Evolutionary conservation across 2,329 filamentous ascomycete species (phyloP).

Genomic region (Cladosporium sp.): DNA sequence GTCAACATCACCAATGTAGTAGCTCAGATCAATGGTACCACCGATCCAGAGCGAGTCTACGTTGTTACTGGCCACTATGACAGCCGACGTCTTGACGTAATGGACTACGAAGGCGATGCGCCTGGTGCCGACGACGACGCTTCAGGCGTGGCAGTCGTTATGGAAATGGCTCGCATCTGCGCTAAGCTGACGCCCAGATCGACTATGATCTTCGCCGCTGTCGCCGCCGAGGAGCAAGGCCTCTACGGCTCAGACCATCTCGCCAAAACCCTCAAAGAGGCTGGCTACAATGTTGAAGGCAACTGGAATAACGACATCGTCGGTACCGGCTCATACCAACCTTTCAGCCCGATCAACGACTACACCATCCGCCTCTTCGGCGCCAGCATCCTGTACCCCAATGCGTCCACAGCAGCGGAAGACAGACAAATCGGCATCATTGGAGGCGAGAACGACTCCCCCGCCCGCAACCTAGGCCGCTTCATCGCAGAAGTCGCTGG

Average conservation of each 20-base stretch:
- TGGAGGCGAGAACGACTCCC: constrained; percentile 53
- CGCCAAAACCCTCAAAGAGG: constrained; percentile 50
- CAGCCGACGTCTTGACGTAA: constrained; percentile 46
- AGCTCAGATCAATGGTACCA: constrained; percentile 48
- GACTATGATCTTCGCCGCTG: constrained; percentile 54
- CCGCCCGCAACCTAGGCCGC: constrained; percentile 52
- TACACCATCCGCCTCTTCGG: constrained; percentile 54
- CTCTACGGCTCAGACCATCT: constrained; percentile 51
- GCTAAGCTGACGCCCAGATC: constrained; percentile 46
- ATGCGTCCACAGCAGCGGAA: constrained; percentile 38
- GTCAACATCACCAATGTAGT: constrained; percentile 52
- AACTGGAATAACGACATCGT: constrained; percentile 59
- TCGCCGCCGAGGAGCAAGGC: constrained; percentile 56
- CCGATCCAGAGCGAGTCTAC: constrained; percentile 47
- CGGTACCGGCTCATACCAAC: constrained; percentile 41
- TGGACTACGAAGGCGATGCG: constrained; percentile 50
- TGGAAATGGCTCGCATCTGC: constrained; percentile 54
- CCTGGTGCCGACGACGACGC: constrained; percentile 58
- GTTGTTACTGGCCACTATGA: constrained; percentile 57
- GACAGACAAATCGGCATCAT: constrained; percentile 38
- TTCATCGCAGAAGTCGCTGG: constrained; percentile 53
- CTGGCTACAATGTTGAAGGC: constrained; percentile 51
- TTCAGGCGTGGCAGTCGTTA: constrained; percentile 51
- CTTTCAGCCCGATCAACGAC: constrained; percentile 33
- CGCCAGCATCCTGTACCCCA: constrained; percentile 42